Evolutionary conservation across 2,329 filamentous ascomycete genomes (phyloP).

Genomic region (Daldinia sp.): DNA sequence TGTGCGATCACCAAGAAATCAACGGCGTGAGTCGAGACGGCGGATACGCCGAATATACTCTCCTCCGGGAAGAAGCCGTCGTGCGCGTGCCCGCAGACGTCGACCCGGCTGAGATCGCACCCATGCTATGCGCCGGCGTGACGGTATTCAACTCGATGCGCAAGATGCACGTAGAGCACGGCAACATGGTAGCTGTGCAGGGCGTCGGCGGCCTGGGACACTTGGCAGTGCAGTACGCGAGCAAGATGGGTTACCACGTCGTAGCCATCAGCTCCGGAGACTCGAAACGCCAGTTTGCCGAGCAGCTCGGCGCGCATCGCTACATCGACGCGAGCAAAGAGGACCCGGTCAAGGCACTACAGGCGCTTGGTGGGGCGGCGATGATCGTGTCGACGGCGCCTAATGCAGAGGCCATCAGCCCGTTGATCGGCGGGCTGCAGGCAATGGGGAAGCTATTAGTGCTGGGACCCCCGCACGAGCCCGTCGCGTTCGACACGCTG

Average conservation of each 20-base stretch:
- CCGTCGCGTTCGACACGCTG: slow-evolving; percentile 54
- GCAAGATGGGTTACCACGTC: slow-evolving; percentile 78
- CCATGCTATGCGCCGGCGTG: slow-evolving; percentile 71
- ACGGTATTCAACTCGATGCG: slow-evolving; percentile 69
- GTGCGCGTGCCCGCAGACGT: slow-evolving; percentile 62
- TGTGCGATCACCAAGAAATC: slow-evolving; percentile 68
- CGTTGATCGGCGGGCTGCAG: slow-evolving; percentile 62
- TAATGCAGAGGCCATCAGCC: slow-evolving; percentile 61
- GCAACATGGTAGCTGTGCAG: slow-evolving; percentile 65
- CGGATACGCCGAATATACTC: slow-evolving; percentile 72
- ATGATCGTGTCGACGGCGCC: slow-evolving; percentile 71
- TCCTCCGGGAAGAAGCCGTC: slow-evolving; percentile 67
- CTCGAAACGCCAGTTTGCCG: slow-evolving; percentile 73
- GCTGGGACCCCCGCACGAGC: slow-evolving; percentile 59
- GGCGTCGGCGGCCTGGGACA: slow-evolving; percentile 81
- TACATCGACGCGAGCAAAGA: slow-evolving; percentile 65
- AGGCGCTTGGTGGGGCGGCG: slow-evolving; percentile 66
- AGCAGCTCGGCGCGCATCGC: slow-evolving; percentile 66
- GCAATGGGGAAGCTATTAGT: slow-evolving; percentile 66
- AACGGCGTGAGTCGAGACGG: slow-evolving; percentile 74
- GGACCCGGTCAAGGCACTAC: slow-evolving; percentile 58
- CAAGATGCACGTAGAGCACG: slow-evolving; percentile 61
- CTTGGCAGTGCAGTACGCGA: slow-evolving; percentile 78
- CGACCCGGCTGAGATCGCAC: slow-evolving; percentile 63
- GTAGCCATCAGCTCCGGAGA: slow-evolving; percentile 72